phyloP scores from a whole-genome alignment of 1,284 basidiomycete species.

The Cerioporus squamosus region DNA sequence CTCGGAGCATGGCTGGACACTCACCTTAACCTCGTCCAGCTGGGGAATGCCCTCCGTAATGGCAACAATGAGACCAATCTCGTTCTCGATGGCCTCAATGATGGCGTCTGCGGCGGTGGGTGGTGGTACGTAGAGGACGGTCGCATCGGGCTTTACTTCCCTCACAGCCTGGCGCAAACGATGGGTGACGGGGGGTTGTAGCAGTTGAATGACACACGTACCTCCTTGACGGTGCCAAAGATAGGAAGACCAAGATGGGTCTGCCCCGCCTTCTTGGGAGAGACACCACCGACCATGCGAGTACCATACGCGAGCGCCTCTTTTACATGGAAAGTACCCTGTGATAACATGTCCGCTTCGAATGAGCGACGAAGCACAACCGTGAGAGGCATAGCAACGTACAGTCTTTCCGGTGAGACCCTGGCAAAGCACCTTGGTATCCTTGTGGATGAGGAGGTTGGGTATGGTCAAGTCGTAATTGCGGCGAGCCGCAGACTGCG shows the following conservation, averaged over 20 bases:
- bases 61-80: conserved; percentile 95
- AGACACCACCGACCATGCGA: conserved; percentile 97
- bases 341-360: conserved; percentile 10
- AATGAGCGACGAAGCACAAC: background rate
- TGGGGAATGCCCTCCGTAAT: conserved; percentile 99
- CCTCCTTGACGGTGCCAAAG: conserved; percentile 93
- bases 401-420: conserved; percentile 98
- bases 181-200: background rate
- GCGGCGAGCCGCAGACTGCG: conserved; percentile 70
- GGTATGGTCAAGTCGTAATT: conserved; percentile 90
- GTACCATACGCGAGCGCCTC: conserved; percentile 97
- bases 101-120: conserved; percentile 93
- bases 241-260: conserved; percentile 96
- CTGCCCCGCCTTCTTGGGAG: conserved; percentile 96
- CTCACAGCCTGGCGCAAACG: conserved; percentile 69
- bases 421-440: conserved; percentile 94
- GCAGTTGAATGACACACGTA: conserved; percentile 36
- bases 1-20: conserved; percentile 23
- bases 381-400: conserved; percentile 30
- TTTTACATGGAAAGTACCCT: conserved; percentile 98
- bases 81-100: conserved; percentile 96
- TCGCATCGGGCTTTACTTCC: conserved; percentile 86
- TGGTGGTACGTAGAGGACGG: conserved; percentile 95
- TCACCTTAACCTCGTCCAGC: conserved; percentile 88
- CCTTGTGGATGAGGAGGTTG: conserved; percentile 93